These are phyloP conservation scores for Azolla pinnata DNA, from an alignment of 75 land plant species.

Conservation along the genomic window DNA sequence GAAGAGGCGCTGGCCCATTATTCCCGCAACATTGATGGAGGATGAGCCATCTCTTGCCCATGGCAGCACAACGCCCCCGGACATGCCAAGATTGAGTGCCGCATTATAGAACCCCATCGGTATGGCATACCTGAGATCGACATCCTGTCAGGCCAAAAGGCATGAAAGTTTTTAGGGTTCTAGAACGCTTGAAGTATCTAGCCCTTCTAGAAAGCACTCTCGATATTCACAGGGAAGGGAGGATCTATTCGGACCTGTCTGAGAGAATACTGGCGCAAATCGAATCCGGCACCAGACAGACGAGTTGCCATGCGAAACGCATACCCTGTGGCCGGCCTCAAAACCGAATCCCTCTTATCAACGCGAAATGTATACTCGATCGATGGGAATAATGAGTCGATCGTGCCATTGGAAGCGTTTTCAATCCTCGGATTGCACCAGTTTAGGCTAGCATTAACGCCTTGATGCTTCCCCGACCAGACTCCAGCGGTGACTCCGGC, in stretches of 20 bases:
- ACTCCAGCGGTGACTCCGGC: constrained; percentile 24
- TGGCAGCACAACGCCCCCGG: constrained; percentile 66
- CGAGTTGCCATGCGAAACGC: constrained; percentile 24
- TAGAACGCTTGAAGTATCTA: no score
- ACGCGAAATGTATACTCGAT: constrained; percentile 27
- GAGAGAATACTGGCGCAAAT: background rate
- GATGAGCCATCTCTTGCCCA: constrained; percentile 73
- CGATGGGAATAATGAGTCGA: constrained; percentile 20
- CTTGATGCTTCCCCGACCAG: constrained; percentile 16
- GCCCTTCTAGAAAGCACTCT: no score
- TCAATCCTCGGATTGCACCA: constrained; percentile 27
- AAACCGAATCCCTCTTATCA: constrained; percentile 24
- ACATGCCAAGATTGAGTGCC: constrained; percentile 72
- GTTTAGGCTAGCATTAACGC: constrained; percentile 21
- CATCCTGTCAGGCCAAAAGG: constrained; percentile 75
- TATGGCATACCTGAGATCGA: constrained; percentile 71
- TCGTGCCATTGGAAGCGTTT: background rate
- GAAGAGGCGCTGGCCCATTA: constrained; percentile 66
- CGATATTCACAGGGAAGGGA: no score
- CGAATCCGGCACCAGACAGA: constrained; percentile 28
- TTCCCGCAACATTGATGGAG: constrained; percentile 39
- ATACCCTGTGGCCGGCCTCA: constrained; percentile 23
- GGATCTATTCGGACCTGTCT: no score
- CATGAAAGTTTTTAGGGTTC: no score
- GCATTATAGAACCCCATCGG: constrained; percentile 70